Base-by-base conservation (phyloP, 768 basidiomycete species). In the Rhizopogon vulgaris region DNA sequence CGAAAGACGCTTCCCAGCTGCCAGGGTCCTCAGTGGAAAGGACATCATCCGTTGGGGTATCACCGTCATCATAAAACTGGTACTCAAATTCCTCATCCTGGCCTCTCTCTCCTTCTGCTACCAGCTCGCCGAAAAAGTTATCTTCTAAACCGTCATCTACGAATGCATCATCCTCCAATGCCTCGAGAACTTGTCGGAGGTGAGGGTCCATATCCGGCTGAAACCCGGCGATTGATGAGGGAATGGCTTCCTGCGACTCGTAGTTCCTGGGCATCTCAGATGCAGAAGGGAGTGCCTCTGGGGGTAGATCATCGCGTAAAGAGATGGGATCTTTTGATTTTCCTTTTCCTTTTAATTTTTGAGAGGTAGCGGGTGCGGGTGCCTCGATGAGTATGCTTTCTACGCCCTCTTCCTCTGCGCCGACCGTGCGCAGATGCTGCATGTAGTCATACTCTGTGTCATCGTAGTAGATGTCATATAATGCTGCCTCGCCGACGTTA, bases 361-460 rank as follows among this genome's bases (percentile, higher is more conserved):
- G 73, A 4, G 72, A 64, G 14, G 70, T 63, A 15, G 69, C 60
- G 2, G 85, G 83, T n/a, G 88, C 87, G 2, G 85, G 83, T n/a
- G 88, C 87, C 58, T 92, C 89, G 46, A 96, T 73, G 52, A 94
- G 76, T 48, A 90, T 71, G 52, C 83, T 87, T 37, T 93, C 91
- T 7, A 88, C 82, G 10, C 89, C 88, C 40, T 85, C 89, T 63
- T 90, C 89, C 52, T 85, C 79, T 11, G 79, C 61, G 3, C 90
- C 91, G 46, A 90, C 82, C 2, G 79, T 60, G 11, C 91, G 85
- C 40, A 99, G 80, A 70, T 99, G 96, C 67, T 94, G 87, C 90
- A 97, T 93, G 73, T 99, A 99, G 69, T 99, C 90, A 73, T 99
- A 99, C 53, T 93, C 80, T 6, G 90, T 87, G 64, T 99, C 94